These are phyloP conservation scores for Scutellaria barbata DNA, from an alignment of 257 asterid species.

Conservation along the genomic window DNA sequence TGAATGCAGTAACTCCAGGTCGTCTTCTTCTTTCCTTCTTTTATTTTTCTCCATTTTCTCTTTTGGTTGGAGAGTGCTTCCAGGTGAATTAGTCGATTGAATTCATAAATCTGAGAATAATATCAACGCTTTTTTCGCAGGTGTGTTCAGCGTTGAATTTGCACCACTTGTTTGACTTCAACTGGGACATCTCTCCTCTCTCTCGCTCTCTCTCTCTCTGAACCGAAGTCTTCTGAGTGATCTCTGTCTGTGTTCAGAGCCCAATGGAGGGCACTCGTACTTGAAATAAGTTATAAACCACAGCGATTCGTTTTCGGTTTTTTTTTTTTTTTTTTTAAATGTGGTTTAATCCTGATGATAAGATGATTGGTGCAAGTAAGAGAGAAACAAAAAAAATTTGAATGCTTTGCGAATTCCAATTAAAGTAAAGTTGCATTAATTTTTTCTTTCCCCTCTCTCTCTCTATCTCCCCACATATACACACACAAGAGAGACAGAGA, in stretches of 20 bases:
- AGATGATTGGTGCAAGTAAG: conserved; percentile 23
- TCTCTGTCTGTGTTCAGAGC: conserved; percentile 18
- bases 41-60: background rate
- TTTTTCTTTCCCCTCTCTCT: conserved; percentile 2
- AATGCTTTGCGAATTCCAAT: conserved; percentile 26
- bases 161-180: conserved; percentile 13
- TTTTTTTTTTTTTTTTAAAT: background rate
- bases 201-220: conserved; percentile 14
- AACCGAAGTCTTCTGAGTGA: conserved; percentile 14
- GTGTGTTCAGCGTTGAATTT: conserved; percentile 34
- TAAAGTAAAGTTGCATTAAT: conserved; percentile 32
- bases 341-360: conserved; percentile 27
- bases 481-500: background rate
- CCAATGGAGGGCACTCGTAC: conserved; percentile 7
- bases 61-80: background rate
- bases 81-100: conserved; percentile 1
- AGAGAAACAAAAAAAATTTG: background rate
- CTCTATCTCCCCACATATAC: background rate
- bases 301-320: background rate
- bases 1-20: conserved; percentile 16
- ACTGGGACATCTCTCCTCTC: background rate
- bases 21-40: conserved; percentile 13
- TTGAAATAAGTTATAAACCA: background rate
- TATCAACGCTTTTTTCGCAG: conserved; percentile 22
- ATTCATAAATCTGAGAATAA: conserved; percentile 26